Conservation (phyloP, 805 yeast genomes). For the Lipomyces chichibuensis region DNA sequence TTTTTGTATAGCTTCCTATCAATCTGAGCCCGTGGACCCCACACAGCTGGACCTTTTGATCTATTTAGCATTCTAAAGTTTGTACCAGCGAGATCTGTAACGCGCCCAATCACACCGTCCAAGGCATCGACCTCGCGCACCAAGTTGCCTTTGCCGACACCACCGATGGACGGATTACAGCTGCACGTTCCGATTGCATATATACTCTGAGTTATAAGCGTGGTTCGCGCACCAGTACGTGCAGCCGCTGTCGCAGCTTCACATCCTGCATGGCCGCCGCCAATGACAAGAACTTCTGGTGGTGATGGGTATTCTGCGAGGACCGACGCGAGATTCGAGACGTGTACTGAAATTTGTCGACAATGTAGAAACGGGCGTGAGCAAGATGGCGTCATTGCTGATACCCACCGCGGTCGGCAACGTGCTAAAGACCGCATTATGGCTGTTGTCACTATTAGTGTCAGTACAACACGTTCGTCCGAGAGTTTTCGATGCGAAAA, state of each 20-base stretch:
- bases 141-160: slow-evolving; percentile 95
- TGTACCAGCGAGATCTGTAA: slow-evolving; percentile 92
- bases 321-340: slow-evolving; percentile 18
- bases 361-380: not conserved
- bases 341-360: slow-evolving; percentile 21
- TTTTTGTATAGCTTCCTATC: slow-evolving; percentile 76
- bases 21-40: slow-evolving; percentile 98
- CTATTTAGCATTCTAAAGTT: slow-evolving; percentile 85
- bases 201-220: slow-evolving; percentile 74
- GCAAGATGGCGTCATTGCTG: not conserved
- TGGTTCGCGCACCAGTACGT: slow-evolving; percentile 71
- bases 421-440: not conserved
- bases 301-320: slow-evolving; percentile 1
- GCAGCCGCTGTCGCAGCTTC: slow-evolving; percentile 97
- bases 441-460: not conserved
- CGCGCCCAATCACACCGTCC: slow-evolving; percentile 84
- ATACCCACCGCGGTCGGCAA: not conserved
- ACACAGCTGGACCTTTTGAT: slow-evolving; percentile 93
- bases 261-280: slow-evolving; percentile 99
- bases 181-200: slow-evolving; percentile 89
- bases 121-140: slow-evolving; percentile 92
- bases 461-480: not conserved
- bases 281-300: slow-evolving; percentile 82
- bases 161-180: slow-evolving; percentile 98
- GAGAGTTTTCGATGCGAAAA: not conserved